Base-by-base conservation (phyloP, 1,284 basidiomycete species). In the Malassezia sp. region DNA sequence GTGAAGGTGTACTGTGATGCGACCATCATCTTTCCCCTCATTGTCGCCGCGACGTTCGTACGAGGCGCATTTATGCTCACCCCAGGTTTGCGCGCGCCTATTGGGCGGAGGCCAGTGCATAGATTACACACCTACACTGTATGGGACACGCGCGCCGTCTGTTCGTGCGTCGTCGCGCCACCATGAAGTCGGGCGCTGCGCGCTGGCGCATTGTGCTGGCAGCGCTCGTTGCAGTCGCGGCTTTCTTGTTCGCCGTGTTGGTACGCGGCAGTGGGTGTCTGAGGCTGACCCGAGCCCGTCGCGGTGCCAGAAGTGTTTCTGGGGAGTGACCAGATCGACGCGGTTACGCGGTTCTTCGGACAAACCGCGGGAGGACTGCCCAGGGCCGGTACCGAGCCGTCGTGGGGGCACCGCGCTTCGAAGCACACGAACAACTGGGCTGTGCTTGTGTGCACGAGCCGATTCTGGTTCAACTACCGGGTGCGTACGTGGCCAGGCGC, bases 401-500 rank as follows among this genome's bases (percentile, higher is more conserved):
- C 36, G 10, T 8, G 17, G 4, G 32, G 38, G 3, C 42, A 45
- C 1, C 43, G 51, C 3, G 38, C 28, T 4, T 40, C 45, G 2
- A 12, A 42, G 2, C 69, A 71, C 36, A 70, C 91, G 2, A 97
- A 96, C 69, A 97, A 97, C 71, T 97, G 91, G 91, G 91, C 91
- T 0, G 90, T 99, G 1, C 75, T 97, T 20, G 89, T 96, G 1
- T 90, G 85, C 63, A 78, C 93, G 0, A 91, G 87, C 5, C 74
- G 90, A 51, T 95, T 90, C 69, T 95, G 90, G 90, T 96, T 97
- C 77, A 97, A 97, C 71, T 97, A 97, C 66, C 76, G 91, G 31
- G 89, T 91, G 64, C 45, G 82, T 76, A 24, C 17, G n/a, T 22
- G 23, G 20, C 26, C 27, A 9, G 15, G 38, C 23, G 30, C 14